phyloP scores from a whole-genome alignment of 345 rosid genomes.

The Excoecaria cochinchinensis region DNA sequence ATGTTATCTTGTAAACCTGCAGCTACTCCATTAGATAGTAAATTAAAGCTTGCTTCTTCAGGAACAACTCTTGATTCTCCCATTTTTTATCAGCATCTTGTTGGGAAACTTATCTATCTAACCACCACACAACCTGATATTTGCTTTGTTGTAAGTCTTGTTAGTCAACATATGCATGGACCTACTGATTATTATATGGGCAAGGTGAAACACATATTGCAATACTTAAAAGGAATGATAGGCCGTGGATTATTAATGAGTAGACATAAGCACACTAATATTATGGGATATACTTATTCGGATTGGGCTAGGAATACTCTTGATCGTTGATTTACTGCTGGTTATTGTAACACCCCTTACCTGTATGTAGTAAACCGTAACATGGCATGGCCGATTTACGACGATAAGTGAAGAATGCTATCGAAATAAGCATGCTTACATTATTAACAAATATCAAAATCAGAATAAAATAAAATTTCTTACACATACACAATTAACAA shows the following conservation, averaged over 20 bases:
- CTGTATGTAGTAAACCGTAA: too few species aligned
- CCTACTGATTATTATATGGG: neutral
- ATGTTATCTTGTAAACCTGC: too few species aligned
- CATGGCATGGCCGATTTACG: too few species aligned
- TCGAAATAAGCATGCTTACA: too few species aligned
- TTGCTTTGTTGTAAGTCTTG: neutral
- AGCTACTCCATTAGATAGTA: neutral
- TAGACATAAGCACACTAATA: neutral
- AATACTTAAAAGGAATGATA: neutral
- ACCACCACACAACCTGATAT: neutral
- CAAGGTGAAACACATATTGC: neutral
- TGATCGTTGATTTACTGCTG: too few species aligned
- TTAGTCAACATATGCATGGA: neutral
- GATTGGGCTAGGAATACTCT: too few species aligned
- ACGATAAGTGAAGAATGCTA: too few species aligned
- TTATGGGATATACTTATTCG: neutral
- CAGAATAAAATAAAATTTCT: too few species aligned
- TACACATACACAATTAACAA: too few species aligned
- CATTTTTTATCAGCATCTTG: neutral
- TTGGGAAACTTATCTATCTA: neutral
- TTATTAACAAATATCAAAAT: too few species aligned
- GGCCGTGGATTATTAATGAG: neutral
- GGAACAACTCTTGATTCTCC: neutral
- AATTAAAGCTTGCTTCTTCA: neutral
- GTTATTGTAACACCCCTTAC: too few species aligned